A percentile compares a stretch with the other conserved stretches of the same genome.
Evolutionary conservation across 495 filamentous ascomycete species (phyloP).

Genomic region (Podospora anserina): DNA sequence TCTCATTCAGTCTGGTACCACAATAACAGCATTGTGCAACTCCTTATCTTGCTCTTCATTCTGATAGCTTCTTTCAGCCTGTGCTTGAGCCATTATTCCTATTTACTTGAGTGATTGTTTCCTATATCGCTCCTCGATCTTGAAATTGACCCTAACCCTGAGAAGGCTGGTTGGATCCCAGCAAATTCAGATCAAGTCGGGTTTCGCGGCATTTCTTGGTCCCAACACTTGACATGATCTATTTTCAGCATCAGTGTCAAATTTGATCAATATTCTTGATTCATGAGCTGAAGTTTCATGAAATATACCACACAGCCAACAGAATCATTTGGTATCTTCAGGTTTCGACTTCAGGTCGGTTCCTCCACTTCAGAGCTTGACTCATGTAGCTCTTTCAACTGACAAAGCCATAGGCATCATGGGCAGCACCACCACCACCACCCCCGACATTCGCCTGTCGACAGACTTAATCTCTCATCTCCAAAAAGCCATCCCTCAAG

Average conservation of each 20-base stretch:
- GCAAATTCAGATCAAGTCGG: background rate
- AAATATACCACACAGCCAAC: no score
- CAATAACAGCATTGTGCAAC: background rate
- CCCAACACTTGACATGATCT: background rate
- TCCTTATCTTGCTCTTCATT: background rate
- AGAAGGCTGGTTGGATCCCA: background rate
- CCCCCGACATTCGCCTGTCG: no score
- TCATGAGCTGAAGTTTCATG: background rate
- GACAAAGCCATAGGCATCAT: background rate
- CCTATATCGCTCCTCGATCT: background rate
- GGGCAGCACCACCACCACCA: background rate
- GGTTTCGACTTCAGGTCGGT: background rate
- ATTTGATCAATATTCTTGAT: background rate
- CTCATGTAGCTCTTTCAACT: background rate
- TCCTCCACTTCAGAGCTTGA: background rate
- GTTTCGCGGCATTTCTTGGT: background rate
- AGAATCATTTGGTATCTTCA: no score
- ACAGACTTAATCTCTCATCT: constrained; percentile 12
- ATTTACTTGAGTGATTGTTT: background rate
- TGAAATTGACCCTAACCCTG: background rate
- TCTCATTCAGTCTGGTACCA: background rate
- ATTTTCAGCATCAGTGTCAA: background rate
- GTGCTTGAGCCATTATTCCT: background rate
- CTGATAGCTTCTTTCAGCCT: background rate
- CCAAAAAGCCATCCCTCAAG: constrained; percentile 14